Conservation (phyloP, 768 basidiomycete genomes). For the Boletus sensibilis region DNA sequence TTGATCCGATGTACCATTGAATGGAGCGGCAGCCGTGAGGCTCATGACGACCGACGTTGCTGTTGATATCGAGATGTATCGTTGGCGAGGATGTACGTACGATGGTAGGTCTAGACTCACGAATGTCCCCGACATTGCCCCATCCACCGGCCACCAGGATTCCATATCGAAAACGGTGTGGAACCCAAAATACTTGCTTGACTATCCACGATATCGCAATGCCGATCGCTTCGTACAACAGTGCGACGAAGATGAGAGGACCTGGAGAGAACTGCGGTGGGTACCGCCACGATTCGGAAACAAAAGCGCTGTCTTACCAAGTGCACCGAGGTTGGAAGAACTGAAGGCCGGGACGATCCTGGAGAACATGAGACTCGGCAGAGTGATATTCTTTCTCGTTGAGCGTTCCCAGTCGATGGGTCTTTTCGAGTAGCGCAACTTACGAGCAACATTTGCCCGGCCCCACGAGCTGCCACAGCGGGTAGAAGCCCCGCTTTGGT, state of each 20-base stretch:
- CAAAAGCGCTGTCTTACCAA: conserved; percentile 42
- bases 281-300: not conserved
- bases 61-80: conserved; percentile 22
- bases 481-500: conserved; percentile 64
- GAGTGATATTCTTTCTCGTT: conserved; percentile 46
- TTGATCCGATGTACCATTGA: conserved; percentile 56
- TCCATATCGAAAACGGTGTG: conserved; percentile 72
- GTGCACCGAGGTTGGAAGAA: conserved; percentile 49
- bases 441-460: conserved; percentile 61
- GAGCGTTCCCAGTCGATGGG: not conserved
- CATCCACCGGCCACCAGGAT: conserved; percentile 68
- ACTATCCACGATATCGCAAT: conserved; percentile 52
- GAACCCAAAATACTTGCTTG: conserved; percentile 70
- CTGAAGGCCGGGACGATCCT: conserved; percentile 69
- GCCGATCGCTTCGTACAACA: conserved; percentile 60
- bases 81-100: not conserved
- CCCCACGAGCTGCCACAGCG: conserved; percentile 53
- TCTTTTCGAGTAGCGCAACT: not conserved
- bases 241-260: conserved; percentile 59
- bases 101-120: conserved; percentile 38
- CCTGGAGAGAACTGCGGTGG: conserved; percentile 42
- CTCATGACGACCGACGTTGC: conserved; percentile 67
- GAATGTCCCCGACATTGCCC: conserved; percentile 69
- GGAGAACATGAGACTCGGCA: conserved; percentile 68
- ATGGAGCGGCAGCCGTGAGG: conserved; percentile 59